Base-by-base conservation (phyloP, 352 stramenopile genomes). In the Pythium insidiosum region DNA sequence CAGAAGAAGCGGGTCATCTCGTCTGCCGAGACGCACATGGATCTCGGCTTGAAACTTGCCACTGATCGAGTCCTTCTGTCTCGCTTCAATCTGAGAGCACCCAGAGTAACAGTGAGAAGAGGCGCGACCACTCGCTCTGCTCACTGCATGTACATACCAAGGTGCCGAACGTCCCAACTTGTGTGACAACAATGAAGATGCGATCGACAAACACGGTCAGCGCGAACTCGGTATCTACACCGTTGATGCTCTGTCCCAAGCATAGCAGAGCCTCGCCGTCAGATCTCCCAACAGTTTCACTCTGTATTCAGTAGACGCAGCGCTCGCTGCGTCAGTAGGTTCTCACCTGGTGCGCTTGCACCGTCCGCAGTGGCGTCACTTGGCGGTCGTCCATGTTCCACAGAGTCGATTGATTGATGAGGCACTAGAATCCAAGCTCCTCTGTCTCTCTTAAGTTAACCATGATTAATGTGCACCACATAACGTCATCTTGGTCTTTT, bases 181-280 rank as follows among this genome's bases (percentile, higher is more conserved):
- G 80, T 16, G 77, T 89, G 48, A 88, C 75, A 4, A 53, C 66
- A 38, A 93, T 84, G 59, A 93, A 88, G 35, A 93, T 43, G n/a
- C 78, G 77, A 58, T 93, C 76, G 4, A 54, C 48, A 39, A 93
- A 93, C 43, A 90, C 75, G 19, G 75, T 83, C 29, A 93, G 59
- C 23, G 71, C 73, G 22, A 93, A 46, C 30, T 88, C 69, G 5
- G 80, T 93, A 30, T 58, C 48, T 4, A 84, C 42, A 23, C 73
- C 75, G 52, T 90, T 85, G 48, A 93, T 88, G 6, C 69, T 68
- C 80, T 93, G 41, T 38, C 22, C n/a, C n/a, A n/a, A n/a, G n/a
- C n/a, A n/a, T n/a, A n/a, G n/a, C n/a, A n/a, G n/a, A n/a, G n/a
- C n/a, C n/a, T n/a, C n/a, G n/a, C n/a, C n/a, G n/a, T n/a, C n/a